These are phyloP conservation scores for Fusarium graminum DNA, from an alignment of 2,329 filamentous ascomycete genomes.

Conservation along the genomic window DNA sequence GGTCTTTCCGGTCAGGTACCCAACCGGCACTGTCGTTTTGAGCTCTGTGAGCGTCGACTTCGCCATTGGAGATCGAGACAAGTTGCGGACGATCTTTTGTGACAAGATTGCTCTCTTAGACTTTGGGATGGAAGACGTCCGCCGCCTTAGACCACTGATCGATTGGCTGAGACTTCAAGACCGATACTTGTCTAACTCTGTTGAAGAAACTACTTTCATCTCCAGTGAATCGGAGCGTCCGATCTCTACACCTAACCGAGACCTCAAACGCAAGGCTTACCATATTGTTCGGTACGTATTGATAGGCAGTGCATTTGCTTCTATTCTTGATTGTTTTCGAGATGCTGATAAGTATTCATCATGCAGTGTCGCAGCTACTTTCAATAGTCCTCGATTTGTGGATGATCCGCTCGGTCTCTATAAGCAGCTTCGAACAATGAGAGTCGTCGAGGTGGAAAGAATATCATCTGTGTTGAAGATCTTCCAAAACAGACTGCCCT, in stretches of 20 bases:
- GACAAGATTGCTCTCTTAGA: slow-evolving; percentile 27
- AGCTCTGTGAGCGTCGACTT: slow-evolving; percentile 20
- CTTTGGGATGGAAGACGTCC: slow-evolving; percentile 31
- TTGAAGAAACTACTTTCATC: slow-evolving; percentile 19
- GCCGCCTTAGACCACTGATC: slow-evolving; percentile 23
- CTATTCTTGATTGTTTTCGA: rapidly evolving
- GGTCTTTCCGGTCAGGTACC: slow-evolving; percentile 31
- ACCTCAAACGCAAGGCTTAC: slow-evolving; percentile 33
- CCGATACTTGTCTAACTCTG: slow-evolving; percentile 27
- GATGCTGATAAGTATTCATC: neutral
- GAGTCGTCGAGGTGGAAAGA: slow-evolving; percentile 22
- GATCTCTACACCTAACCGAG: slow-evolving; percentile 10
- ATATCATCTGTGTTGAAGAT: slow-evolving; percentile 26
- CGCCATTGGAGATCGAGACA: slow-evolving; percentile 35
- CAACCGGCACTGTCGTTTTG: slow-evolving; percentile 1
- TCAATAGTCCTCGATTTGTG: slow-evolving; percentile 27
- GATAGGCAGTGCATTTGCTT: too few relatives aligned
- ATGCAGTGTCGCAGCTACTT: slow-evolving; percentile 33
- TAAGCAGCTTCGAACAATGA: slow-evolving; percentile 19
- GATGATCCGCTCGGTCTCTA: neutral
- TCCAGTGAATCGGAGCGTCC: neutral
- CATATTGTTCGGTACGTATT: slow-evolving; percentile 24
- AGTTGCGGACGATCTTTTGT: slow-evolving; percentile 9
- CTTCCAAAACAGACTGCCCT: neutral
- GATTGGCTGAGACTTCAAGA: slow-evolving; percentile 19